A percentile compares a stretch with the other conserved stretches of the same genome.
Evolutionary conservation across 2,329 filamentous ascomycete species (phyloP).

Genomic region (Emericellopsis atlantica): DNA sequence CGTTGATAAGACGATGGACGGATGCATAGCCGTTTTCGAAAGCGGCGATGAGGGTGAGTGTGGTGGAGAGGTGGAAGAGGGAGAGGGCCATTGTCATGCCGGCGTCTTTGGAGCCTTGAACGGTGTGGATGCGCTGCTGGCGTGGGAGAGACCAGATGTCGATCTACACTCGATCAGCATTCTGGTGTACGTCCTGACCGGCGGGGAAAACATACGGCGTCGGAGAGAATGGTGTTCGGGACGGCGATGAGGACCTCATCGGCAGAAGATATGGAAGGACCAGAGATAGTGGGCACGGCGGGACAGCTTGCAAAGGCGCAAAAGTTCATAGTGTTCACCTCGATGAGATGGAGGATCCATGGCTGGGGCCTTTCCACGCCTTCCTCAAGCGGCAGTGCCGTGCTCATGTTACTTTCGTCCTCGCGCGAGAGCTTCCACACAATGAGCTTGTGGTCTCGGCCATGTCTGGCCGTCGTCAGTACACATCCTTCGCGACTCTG

Average conservation of each 20-base stretch:
- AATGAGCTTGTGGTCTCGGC: constrained; percentile 73
- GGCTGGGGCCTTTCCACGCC: constrained; percentile 46
- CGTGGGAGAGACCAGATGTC: constrained; percentile 77
- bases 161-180: constrained; percentile 31
- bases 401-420: constrained; percentile 54
- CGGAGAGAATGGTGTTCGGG: constrained; percentile 63
- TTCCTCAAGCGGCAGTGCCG: constrained; percentile 57
- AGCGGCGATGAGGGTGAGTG: constrained; percentile 56
- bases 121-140: constrained; percentile 52
- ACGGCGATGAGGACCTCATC: constrained; percentile 56
- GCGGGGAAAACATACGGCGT: constrained; percentile 26
- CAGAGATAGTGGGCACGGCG: constrained; percentile 25
- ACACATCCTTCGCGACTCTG: background rate
- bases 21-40: constrained; percentile 77
- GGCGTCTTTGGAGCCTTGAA: constrained; percentile 33
- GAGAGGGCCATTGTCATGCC: constrained; percentile 86
- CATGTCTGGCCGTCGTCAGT: constrained; percentile 49
- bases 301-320: constrained; percentile 58
- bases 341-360: constrained; percentile 73
- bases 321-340: constrained; percentile 92
- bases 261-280: constrained; percentile 5
- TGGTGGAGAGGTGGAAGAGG: constrained; percentile 36
- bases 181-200: background rate
- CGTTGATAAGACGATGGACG: constrained; percentile 40
- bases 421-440: constrained; percentile 62